Evolutionary conservation across 208 protist genomes (phyloP).

Genomic region (Strigomonas culicis): DNA sequence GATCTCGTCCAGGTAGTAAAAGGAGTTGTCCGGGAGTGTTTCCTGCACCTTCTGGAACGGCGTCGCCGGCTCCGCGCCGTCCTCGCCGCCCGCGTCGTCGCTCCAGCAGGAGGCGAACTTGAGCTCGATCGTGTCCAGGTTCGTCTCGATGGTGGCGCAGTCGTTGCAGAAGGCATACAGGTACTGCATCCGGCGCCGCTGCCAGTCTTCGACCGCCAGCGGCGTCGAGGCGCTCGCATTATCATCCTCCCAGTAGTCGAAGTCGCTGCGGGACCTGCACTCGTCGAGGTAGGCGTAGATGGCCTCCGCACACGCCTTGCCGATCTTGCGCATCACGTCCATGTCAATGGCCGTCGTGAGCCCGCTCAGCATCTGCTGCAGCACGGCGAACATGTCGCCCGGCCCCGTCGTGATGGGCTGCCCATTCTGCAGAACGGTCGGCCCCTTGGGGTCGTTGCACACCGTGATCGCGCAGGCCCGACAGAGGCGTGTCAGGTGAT

Average conservation of each 20-base stretch:
- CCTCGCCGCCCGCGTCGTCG: not conserved
- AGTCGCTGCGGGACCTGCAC: constrained; percentile 74
- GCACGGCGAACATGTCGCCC: constrained; percentile 81
- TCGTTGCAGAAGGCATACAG: constrained; percentile 89
- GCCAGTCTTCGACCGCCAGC: constrained; percentile 54
- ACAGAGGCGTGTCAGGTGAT: constrained; percentile 71
- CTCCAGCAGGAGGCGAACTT: constrained; percentile 84
- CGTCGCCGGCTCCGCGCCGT: constrained; percentile 10
- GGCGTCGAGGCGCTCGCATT: constrained; percentile 28
- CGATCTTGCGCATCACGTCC: constrained; percentile 73
- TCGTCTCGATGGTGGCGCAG: constrained; percentile 77
- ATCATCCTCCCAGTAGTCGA: constrained; percentile 81
- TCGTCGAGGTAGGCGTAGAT: constrained; percentile 76
- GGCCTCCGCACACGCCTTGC: constrained; percentile 65
- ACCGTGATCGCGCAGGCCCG: constrained; percentile 70
- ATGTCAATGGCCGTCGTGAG: constrained; percentile 67
- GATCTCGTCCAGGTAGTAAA: constrained; percentile 87
- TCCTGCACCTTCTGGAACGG: constrained; percentile 78
- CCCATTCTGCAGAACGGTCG: constrained; percentile 49
- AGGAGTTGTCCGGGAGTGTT: constrained; percentile 45
- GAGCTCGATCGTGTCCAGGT: constrained; percentile 84
- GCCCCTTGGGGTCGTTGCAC: constrained; percentile 42
- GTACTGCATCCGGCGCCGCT: constrained; percentile 61
- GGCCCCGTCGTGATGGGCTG: constrained; percentile 77
- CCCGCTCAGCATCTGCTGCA: constrained; percentile 78